Evolutionary conservation across 2,329 filamentous ascomycete genomes (phyloP).

Genomic region (Trichophyton schoenleinii): DNA sequence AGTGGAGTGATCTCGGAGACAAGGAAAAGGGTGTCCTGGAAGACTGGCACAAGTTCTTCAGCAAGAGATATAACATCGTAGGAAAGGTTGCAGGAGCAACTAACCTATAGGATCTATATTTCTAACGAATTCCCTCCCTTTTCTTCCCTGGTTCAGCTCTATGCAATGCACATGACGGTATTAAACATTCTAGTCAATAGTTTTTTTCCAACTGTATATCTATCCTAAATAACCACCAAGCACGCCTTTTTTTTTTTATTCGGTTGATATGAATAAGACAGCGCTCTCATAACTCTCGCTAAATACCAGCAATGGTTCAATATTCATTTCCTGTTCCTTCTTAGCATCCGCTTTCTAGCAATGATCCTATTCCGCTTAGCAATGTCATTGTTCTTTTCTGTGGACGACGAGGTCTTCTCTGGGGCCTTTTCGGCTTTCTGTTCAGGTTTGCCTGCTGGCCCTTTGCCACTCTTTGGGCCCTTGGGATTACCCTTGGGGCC

Average conservation of each 20-base stretch:
- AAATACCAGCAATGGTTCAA: not conserved
- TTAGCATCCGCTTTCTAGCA: conserved; percentile 66
- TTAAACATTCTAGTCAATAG: not conserved
- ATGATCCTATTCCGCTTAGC: conserved; percentile 65
- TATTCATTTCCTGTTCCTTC: conserved; percentile 45
- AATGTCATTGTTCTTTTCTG: conserved; percentile 39
- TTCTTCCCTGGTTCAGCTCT: not conserved
- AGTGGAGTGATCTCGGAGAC: conserved; percentile 72
- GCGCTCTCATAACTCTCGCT: not conserved
- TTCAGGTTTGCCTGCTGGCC: not conserved
- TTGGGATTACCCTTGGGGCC: not conserved
- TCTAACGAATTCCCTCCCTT: not conserved
- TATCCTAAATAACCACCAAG: not conserved
- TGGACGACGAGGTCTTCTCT: conserved; percentile 9
- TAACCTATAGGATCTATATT: conserved; percentile 20
- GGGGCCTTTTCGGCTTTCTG: conserved; percentile 7
- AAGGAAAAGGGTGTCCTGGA: conserved; percentile 74
- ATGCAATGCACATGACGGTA: not conserved
- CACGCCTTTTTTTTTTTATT: not conserved
- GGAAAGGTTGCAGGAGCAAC: conserved; percentile 33
- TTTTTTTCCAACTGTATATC: not conserved
- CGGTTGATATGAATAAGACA: not conserved
- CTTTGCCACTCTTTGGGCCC: conserved; percentile 13
- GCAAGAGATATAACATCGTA: conserved; percentile 81
- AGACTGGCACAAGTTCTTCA: conserved; percentile 94